Evolutionary conservation across 371 early-diverging fungal species (phyloP).

Genomic region (Syncephalastrum racemosum): DNA sequence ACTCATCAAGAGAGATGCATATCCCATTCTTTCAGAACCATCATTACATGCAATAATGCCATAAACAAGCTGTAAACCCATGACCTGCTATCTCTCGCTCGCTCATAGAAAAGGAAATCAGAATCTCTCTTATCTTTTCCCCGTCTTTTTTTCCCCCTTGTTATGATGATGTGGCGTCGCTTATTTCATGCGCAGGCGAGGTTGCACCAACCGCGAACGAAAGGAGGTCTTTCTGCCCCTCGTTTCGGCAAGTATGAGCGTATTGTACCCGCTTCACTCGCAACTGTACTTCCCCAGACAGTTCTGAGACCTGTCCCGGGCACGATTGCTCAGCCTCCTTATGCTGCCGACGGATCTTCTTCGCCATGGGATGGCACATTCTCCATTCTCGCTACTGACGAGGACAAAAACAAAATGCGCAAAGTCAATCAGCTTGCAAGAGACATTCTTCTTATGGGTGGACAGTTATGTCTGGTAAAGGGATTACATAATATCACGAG

Average conservation of each 20-base stretch:
- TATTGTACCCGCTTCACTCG: conserved; percentile 32
- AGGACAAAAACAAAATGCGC: conserved; percentile 62
- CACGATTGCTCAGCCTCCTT: conserved; percentile 71
- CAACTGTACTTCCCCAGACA: conserved; percentile 22
- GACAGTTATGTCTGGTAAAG: conserved; percentile 36
- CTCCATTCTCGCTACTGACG: conserved; percentile 46
- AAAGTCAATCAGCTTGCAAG: conserved; percentile 69
- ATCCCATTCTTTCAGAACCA: no score
- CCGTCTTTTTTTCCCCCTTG: no score
- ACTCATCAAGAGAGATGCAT: no score
- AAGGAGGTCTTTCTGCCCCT: no score
- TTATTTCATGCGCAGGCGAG: no score
- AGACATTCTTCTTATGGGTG: conserved; percentile 58
- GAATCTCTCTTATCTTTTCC: no score
- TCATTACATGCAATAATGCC: no score
- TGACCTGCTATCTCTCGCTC: no score
- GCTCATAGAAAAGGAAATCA: no score
- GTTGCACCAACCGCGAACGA: no score
- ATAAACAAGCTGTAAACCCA: no score
- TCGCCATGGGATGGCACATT: conserved; percentile 55
- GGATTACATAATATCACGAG: background rate
- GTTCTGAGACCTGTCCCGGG: conserved; percentile 64
- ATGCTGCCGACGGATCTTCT: conserved; percentile 65
- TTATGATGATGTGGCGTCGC: no score
- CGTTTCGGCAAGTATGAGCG: conserved; percentile 39